These are phyloP conservation scores for Cordyceps fumosorosea DNA, from an alignment of 2,329 filamentous ascomycete genomes.

Conservation along the genomic window DNA sequence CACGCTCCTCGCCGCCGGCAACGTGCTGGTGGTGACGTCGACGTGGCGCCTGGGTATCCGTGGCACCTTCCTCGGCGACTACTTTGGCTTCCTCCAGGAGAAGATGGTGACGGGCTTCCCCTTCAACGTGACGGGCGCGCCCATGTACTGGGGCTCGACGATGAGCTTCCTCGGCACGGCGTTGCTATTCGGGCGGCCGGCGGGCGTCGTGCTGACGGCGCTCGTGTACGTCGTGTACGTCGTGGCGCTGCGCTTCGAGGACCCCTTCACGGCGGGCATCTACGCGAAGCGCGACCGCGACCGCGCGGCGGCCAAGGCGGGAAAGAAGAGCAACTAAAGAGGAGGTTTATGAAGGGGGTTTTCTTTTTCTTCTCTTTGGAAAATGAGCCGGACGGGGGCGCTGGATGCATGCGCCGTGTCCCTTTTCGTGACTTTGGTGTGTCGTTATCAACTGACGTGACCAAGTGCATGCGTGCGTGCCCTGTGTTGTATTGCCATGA, in stretches of 20 bases:
- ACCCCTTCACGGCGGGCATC: constrained; percentile 89
- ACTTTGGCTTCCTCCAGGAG: constrained; percentile 98
- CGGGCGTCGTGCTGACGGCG: constrained; percentile 68
- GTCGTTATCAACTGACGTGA: constrained; percentile 12
- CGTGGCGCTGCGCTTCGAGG: constrained; percentile 78
- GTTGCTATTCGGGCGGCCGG: constrained; percentile 78
- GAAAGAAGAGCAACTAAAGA: constrained; percentile 46
- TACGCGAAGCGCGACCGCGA: constrained; percentile 76
- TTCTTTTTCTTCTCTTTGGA: not conserved
- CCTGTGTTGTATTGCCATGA: not conserved
- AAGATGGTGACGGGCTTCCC: constrained; percentile 90
- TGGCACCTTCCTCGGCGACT: constrained; percentile 94
- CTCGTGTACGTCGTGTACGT: constrained; percentile 74
- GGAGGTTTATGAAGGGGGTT: not conserved
- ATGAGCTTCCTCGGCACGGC: constrained; percentile 88
- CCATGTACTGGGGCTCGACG: constrained; percentile 95
- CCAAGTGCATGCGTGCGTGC: constrained; percentile 6
- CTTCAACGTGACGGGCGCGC: constrained; percentile 83
- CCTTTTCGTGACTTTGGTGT: constrained; percentile 5
- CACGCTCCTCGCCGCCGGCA: constrained; percentile 66
- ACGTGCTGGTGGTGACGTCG: constrained; percentile 77
- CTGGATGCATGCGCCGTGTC: not conserved
- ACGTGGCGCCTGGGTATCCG: constrained; percentile 92
- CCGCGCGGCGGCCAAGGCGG: constrained; percentile 38
- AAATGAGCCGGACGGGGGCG: not conserved